phyloP scores from a whole-genome alignment of 75 land plant species.

The Selaginella moellendorffii region DNA sequence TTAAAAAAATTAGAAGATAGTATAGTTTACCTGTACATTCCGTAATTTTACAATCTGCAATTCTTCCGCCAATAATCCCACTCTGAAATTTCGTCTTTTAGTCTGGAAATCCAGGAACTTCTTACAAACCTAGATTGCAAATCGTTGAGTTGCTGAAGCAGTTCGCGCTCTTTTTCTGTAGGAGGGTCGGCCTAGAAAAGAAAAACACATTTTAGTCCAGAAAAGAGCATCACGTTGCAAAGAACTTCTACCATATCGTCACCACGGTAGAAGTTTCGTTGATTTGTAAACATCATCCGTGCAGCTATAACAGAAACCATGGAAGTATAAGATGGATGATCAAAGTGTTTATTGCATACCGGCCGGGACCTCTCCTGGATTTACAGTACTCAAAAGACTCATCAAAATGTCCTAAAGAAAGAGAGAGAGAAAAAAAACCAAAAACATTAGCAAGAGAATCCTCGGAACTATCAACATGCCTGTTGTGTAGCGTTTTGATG shows the following conservation, averaged over 20 bases:
- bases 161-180: slow-evolving; percentile 1
- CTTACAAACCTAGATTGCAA: neutral
- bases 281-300: neutral
- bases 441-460: neutral
- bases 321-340: neutral
- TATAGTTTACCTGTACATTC: slow-evolving; percentile 15
- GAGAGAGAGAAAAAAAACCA: neutral
- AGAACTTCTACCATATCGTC: neutral
- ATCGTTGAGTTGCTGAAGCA: neutral
- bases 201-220: neutral
- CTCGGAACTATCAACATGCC: neutral
- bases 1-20: neutral
- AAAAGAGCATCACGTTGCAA: neutral
- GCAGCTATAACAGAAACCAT: neutral
- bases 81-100: too few species aligned
- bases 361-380: neutral
- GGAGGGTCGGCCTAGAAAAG: neutral
- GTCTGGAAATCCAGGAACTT: neutral
- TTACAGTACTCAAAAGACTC: neutral
- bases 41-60: neutral
- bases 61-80: slow-evolving; percentile 2
- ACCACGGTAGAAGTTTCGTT: neutral
- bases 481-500: slow-evolving; percentile 3
- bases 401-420: neutral
- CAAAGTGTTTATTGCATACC: neutral